A percentile compares a stretch with the other conserved stretches of the same genome.
Conservation (phyloP, 345 rosid species). For the Rhizophora mangle region DNA sequence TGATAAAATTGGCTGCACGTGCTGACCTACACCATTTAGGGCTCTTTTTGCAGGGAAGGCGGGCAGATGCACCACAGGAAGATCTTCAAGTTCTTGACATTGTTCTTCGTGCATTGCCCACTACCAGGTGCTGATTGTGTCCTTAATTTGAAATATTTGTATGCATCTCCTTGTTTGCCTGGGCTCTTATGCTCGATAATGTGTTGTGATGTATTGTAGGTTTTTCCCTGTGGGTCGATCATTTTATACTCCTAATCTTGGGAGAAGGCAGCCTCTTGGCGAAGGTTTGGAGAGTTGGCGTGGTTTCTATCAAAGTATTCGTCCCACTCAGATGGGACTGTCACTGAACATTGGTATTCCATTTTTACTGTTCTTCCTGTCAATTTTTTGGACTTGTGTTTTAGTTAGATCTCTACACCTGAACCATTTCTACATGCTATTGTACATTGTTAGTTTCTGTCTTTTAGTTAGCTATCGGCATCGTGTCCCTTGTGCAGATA, state of each 20-base stretch:
- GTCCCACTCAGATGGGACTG: constrained; percentile 94
- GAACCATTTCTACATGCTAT: neutral
- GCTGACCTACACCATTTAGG: too few species aligned
- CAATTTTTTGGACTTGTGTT: neutral
- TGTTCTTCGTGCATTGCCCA: too few species aligned
- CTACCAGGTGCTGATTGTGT: too few species aligned
- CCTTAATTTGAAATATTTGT: neutral
- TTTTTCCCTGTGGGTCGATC: constrained; percentile 88
- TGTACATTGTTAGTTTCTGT: too few species aligned
- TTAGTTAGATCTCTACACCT: too few species aligned
- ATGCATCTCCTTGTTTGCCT: neutral
- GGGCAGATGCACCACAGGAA: too few species aligned
- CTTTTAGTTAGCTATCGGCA: neutral
- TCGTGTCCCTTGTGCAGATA: constrained; percentile 44
- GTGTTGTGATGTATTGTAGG: constrained; percentile 30
- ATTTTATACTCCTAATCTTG: constrained; percentile 77
- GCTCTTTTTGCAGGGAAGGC: too few species aligned
- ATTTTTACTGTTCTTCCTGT: neutral
- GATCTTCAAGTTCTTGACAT: too few species aligned
- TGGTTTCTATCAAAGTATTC: constrained; percentile 95
- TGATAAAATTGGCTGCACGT: too few species aligned
- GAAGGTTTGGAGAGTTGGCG: constrained; percentile 98
- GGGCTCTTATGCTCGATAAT: neutral
- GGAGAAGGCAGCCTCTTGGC: constrained; percentile 76
- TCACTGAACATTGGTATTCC: constrained; percentile 74